Evolutionary conservation across 1,139 yeast species (phyloP), one percentile per base, ranked within the genome.

Genomic region (Pichia sp.): DNA sequence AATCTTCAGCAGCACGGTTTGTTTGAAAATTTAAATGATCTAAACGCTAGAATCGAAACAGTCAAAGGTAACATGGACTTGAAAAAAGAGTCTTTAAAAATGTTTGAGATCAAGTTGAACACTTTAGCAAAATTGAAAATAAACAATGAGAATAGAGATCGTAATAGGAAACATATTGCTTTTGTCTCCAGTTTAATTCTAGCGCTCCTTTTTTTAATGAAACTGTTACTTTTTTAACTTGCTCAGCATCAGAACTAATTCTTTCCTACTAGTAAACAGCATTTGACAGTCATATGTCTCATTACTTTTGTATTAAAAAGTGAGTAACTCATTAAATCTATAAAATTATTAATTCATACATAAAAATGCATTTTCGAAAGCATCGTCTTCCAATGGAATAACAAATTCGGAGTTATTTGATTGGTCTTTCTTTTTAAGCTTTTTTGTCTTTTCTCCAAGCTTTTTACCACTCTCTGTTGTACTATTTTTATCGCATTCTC

Each of bases 401-500:
- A 43, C 45, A 29, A 43, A 52, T 7, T 47, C 54, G 19, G 47
- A 50, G 16, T 16, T 7, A 26, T 43, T 42, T 10, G n/a, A 4
- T 19, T 34, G n/a, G 4, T 29, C 40, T n/a, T 38, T 43, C 19
- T 10, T 19, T 43, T 38, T 29, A 4, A 29, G 31, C 23, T 32
- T 30, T 19, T 10, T 30, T 4, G 26, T 8, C 44, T 40, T 41
- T n/a, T 40, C 45, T 32, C 10, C 41, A 36, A 36, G 16, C n/a
- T 36, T 36, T 36, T 36, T 10, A 7, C 44, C 15, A 36, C 15
- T 16, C 7, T 44, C 45, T 58, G 85, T 87, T 59, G 82, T 82
- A 4, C 15, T 15, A 19, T 53, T 44, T 19, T 40, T 43, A 40
- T 47, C 53, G 70, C 92, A 93, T 69, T 89, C 96, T 38, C 90